Percentiles rank a stretch among this genome's conserved stretches.
Conservation (phyloP, 495 filamentous ascomycete species). For the Penicillium cataractarum region DNA sequence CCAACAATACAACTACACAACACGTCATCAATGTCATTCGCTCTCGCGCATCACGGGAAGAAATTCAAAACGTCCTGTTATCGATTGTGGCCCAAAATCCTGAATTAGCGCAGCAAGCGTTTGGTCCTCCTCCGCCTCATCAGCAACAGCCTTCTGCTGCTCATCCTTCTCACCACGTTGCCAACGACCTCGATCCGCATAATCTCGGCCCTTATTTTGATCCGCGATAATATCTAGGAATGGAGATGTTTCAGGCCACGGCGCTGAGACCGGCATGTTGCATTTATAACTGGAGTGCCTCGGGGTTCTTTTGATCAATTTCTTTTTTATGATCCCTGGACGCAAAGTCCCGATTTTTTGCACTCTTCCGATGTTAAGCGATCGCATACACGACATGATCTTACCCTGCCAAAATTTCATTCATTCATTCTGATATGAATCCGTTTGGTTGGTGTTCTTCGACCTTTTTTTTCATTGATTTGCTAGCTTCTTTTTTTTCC, state of each 20-base stretch:
- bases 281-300: conserved; percentile 19
- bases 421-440: not conserved
- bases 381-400: conserved; percentile 14
- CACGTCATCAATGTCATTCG: conserved; percentile 34
- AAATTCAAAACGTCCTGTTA: conserved; percentile 19
- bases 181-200: conserved; percentile 13
- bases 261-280: not conserved
- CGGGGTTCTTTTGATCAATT: conserved; percentile 3
- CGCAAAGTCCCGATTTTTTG: not conserved
- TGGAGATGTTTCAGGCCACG: not conserved
- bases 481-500: not conserved
- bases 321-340: not conserved
- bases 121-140: not conserved
- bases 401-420: not conserved
- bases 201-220: conserved; percentile 17
- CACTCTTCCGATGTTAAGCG: conserved; percentile 3
- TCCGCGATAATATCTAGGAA: conserved; percentile 4
- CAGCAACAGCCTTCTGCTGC: not conserved
- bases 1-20: conserved; percentile 24
- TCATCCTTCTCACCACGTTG: not conserved
- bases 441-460: conserved; percentile 7
- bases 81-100: conserved; percentile 5
- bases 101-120: not conserved
- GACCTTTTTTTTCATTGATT: not conserved
- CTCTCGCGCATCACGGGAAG: conserved; percentile 24